Evolutionary conservation across 164 flowering plant species (phyloP).

Genomic region (Umbilicus rupestris): DNA sequence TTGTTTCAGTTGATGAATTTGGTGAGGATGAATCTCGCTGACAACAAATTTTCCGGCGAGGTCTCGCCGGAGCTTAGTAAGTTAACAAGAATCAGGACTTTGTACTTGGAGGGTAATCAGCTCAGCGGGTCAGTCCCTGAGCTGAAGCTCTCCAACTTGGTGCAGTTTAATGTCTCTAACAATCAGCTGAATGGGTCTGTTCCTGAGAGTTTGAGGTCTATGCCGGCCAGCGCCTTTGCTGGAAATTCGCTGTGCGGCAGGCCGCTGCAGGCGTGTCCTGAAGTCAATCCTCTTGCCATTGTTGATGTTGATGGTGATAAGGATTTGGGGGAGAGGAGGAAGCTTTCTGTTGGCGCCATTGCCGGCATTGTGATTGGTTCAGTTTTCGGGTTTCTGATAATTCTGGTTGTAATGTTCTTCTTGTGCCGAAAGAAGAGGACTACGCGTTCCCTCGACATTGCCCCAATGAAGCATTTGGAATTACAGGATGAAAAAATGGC

Average conservation of each 20-base stretch:
- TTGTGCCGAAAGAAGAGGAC: constrained; percentile 31
- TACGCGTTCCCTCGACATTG: constrained; percentile 20
- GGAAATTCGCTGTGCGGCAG: constrained; percentile 2
- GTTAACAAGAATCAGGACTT: constrained; percentile 27
- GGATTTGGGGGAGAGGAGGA: constrained; percentile 3
- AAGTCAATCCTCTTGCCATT: not conserved
- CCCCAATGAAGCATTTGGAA: constrained; percentile 22
- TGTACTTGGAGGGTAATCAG: constrained; percentile 20
- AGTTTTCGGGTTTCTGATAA: constrained; percentile 30
- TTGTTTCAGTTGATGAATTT: constrained; percentile 25
- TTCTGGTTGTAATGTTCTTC: constrained; percentile 33
- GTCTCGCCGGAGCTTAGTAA: constrained; percentile 28
- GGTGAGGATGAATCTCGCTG: constrained; percentile 32
- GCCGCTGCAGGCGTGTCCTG: not conserved
- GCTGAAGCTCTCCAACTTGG: not conserved
- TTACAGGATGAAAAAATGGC: constrained; percentile 16
- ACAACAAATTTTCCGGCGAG: constrained; percentile 38
- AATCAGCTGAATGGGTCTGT: not conserved
- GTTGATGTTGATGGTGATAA: not conserved
- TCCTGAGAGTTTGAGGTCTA: not conserved
- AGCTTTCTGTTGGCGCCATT: constrained; percentile 68
- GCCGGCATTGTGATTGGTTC: constrained; percentile 70
- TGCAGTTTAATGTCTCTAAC: constrained; percentile 6
- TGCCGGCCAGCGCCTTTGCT: not conserved
- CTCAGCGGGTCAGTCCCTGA: constrained; percentile 3